phyloP scores from a whole-genome alignment of 768 basidiomycete genomes.

The Psilocybe cyanescens region DNA sequence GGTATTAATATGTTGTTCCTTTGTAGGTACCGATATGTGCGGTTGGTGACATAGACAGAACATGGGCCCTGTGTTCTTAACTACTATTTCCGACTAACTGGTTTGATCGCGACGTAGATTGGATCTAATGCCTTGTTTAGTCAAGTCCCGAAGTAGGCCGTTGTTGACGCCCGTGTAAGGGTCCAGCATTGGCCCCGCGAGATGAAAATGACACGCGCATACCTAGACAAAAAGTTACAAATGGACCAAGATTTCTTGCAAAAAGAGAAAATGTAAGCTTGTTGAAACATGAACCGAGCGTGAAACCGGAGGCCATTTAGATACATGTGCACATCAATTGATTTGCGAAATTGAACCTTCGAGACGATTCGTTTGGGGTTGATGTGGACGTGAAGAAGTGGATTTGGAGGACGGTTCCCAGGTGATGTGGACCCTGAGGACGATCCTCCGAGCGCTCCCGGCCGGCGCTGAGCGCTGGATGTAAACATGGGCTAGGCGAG shows the following conservation, averaged over 20 bases:
- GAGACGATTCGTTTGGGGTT: slow-evolving; percentile 3
- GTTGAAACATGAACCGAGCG: slow-evolving; percentile 3
- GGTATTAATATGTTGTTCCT: slow-evolving; percentile 3
- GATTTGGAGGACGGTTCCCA: slow-evolving; percentile 12
- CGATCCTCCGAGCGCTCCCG: slow-evolving; percentile 20
- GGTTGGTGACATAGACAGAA: slow-evolving; percentile 15
- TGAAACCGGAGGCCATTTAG: background rate
- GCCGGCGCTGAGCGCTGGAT: slow-evolving; percentile 22
- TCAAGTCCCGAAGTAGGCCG: background rate
- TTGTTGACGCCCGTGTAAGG: background rate
- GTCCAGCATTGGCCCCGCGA: background rate
- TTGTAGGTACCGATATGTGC: slow-evolving; percentile 10
- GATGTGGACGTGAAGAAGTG: slow-evolving; percentile 14
- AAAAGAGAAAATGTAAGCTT: background rate
- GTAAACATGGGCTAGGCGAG: background rate
- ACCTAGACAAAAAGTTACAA: background rate
- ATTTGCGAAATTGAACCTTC: background rate
- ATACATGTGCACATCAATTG: slow-evolving; percentile 2
- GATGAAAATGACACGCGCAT: background rate
- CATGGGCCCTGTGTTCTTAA: background rate
- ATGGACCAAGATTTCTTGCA: background rate
- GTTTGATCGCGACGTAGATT: background rate
- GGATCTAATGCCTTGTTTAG: background rate
- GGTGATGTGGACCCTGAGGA: slow-evolving; percentile 19
- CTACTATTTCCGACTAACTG: background rate